Conservation (phyloP, 306 rosid genomes). For the Cyclanthera cordifolia region DNA sequence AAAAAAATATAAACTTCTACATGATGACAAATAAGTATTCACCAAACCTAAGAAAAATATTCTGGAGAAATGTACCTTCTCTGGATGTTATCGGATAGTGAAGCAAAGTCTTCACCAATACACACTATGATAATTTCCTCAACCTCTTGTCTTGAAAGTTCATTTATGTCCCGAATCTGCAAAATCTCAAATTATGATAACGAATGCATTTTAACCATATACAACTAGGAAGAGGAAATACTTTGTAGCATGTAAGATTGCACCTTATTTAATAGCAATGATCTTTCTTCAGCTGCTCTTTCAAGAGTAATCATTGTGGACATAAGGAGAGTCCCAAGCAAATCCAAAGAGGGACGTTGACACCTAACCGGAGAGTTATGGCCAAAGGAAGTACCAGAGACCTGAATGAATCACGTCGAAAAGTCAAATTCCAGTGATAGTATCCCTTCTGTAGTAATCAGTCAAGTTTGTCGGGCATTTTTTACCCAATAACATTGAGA, state of each 20-base stretch:
- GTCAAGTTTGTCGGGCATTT: neutral
- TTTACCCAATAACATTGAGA: neutral
- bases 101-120: conserved; percentile 38
- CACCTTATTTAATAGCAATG: conserved; percentile 65
- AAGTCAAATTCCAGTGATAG: neutral
- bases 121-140: conserved; percentile 71
- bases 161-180: conserved; percentile 84
- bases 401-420: conserved; percentile 30
- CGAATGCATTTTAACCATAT: neutral
- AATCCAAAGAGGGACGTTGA: conserved; percentile 63
- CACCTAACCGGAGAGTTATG: conserved; percentile 38
- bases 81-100: conserved; percentile 76
- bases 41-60: too few species aligned
- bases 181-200: neutral
- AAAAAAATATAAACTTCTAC: neutral
- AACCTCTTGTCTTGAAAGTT: conserved; percentile 83
- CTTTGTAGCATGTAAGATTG: neutral
- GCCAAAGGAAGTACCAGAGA: conserved; percentile 36
- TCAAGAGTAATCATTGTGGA: conserved; percentile 61
- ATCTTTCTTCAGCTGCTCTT: conserved; percentile 82
- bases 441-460: neutral
- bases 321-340: conserved; percentile 54
- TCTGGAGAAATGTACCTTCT: conserved; percentile 33
- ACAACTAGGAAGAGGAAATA: neutral
- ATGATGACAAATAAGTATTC: neutral